phyloP scores from a whole-genome alignment of 108 stramenopile species.

The Fragilaria radians region DNA sequence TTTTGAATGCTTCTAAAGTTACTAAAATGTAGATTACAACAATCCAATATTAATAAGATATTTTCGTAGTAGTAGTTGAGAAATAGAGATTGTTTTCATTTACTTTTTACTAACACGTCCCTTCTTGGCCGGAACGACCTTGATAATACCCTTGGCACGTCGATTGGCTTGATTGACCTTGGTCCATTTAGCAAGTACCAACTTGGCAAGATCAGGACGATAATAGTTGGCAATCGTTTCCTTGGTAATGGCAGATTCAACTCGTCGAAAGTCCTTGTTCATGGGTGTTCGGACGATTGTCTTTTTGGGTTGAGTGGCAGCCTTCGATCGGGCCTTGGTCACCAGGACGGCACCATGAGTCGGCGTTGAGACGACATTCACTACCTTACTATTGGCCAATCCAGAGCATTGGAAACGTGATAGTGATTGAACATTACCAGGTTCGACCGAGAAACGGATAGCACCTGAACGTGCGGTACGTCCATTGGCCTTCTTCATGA shows the following conservation, averaged over 20 bases:
- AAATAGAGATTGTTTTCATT: no score
- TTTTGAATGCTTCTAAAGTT: no score
- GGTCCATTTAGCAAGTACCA: constrained; percentile 79
- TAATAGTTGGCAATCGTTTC: constrained; percentile 79
- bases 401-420: constrained; percentile 92
- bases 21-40: no score
- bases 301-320: constrained; percentile 47
- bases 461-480: constrained; percentile 81
- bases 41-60: no score
- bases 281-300: constrained; percentile 59
- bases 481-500: constrained; percentile 90
- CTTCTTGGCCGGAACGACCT: constrained; percentile 77
- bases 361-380: constrained; percentile 53
- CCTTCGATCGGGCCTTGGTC: constrained; percentile 84
- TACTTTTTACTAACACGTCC: constrained; percentile 54
- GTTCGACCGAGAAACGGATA: constrained; percentile 78
- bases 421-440: constrained; percentile 80
- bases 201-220: constrained; percentile 82
- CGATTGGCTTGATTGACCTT: constrained; percentile 85
- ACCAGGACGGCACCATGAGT: constrained; percentile 71
- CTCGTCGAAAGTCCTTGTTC: constrained; percentile 86
- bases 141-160: constrained; percentile 80
- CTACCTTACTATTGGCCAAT: constrained; percentile 85
- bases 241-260: constrained; percentile 62
- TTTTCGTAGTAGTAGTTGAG: no score